Evolutionary conservation across 371 early-diverging fungal genomes (phyloP).

Genomic region (Nematocida minor): DNA sequence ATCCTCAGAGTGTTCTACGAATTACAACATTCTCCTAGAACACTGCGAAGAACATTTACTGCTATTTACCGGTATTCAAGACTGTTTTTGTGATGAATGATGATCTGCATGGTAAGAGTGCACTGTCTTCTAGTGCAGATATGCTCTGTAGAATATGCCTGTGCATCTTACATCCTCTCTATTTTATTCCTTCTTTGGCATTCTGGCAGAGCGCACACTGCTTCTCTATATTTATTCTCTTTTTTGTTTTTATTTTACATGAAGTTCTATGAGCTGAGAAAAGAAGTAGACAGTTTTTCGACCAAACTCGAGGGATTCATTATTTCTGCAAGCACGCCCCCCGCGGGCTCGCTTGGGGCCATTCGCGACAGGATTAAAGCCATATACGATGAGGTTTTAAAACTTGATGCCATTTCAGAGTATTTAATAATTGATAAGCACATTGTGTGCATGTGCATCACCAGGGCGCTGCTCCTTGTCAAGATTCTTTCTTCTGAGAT

Average conservation of each 20-base stretch:
- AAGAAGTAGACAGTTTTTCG: not conserved
- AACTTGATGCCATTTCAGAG: slow-evolving; percentile 17
- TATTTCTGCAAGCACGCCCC: not conserved
- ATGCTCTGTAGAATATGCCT: too few relatives aligned
- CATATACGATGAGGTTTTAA: not conserved
- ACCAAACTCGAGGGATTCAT: slow-evolving; percentile 6
- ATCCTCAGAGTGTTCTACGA: too few relatives aligned
- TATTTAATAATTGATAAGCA: slow-evolving; percentile 33
- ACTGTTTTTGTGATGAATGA: too few relatives aligned
- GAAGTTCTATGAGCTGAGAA: slow-evolving; percentile 15
- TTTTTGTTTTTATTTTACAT: slow-evolving; percentile 12
- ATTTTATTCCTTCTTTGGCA: not conserved
- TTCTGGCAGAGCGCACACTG: not conserved
- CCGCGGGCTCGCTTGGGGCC: not conserved
- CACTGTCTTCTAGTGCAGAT: too few relatives aligned
- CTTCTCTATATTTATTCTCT: not conserved
- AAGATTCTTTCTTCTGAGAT: not conserved
- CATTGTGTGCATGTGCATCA: not conserved
- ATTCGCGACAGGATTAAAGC: not conserved
- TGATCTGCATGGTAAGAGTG: too few relatives aligned
- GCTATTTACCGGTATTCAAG: too few relatives aligned
- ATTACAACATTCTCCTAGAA: too few relatives aligned
- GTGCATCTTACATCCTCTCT: not conserved
- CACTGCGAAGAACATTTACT: too few relatives aligned
- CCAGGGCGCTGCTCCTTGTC: not conserved